Percentiles rank a stretch among this genome's conserved stretches.
Evolutionary conservation across 75 land plant species (phyloP).

Genomic region (Pinus taeda): DNA sequence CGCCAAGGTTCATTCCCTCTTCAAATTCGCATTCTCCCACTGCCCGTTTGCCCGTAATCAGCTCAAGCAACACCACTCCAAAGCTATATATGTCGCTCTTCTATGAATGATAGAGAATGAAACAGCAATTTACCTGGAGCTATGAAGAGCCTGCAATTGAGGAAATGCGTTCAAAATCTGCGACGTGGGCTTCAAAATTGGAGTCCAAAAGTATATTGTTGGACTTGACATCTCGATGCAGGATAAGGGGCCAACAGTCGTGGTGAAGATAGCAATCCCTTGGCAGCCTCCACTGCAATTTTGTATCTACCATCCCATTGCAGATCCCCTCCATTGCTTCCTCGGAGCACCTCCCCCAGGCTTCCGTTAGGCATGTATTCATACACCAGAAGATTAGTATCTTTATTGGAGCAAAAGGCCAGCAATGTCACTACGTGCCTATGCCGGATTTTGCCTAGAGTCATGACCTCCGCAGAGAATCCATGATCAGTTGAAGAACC

Average conservation of each 20-base stretch:
- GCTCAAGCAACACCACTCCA: constrained; percentile 57
- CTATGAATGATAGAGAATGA: not conserved
- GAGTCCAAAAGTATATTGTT: constrained; percentile 67
- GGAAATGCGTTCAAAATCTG: too few species aligned
- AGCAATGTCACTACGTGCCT: constrained; percentile 64
- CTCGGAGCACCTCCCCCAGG: constrained; percentile 65
- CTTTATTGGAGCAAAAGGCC: constrained; percentile 64
- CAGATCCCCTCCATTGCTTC: constrained; percentile 51
- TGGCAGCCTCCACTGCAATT: constrained; percentile 61
- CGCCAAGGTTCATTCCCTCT: constrained; percentile 48
- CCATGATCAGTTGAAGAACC: not conserved
- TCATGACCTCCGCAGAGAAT: constrained; percentile 47
- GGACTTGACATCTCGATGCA: constrained; percentile 69
- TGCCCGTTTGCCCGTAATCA: constrained; percentile 47
- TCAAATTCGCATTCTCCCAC: constrained; percentile 32
- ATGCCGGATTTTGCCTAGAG: constrained; percentile 72
- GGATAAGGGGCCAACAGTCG: constrained; percentile 69
- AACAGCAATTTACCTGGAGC: constrained; percentile 49
- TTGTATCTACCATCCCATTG: constrained; percentile 60
- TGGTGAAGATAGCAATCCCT: constrained; percentile 72
- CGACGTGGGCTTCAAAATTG: constrained; percentile 70
- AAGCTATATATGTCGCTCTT: constrained; percentile 70
- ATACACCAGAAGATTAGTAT: constrained; percentile 60
- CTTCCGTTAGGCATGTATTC: constrained; percentile 79
- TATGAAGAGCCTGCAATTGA: too few species aligned